Percentiles rank a stretch among this genome's conserved stretches.
These are phyloP conservation scores for Pulveroboletus frians DNA, from an alignment of 768 basidiomycete genomes.

Conservation along the genomic window DNA sequence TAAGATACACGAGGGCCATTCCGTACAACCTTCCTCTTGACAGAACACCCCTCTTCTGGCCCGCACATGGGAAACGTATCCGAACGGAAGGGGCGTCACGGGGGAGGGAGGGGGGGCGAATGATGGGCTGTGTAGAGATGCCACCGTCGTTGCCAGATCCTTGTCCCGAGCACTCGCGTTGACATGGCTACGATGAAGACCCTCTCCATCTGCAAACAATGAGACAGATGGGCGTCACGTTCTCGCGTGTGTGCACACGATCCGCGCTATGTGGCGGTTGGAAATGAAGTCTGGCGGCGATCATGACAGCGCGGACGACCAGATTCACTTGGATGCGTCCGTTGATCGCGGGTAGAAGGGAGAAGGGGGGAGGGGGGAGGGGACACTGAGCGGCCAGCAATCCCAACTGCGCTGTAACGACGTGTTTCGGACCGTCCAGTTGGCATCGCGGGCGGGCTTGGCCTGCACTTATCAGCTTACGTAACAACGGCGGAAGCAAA, in stretches of 20 bases:
- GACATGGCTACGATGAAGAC: constrained; percentile 14
- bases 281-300: constrained; percentile 2
- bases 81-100: constrained; percentile 6
- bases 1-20: constrained; percentile 17
- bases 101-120: not conserved
- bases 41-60: not conserved
- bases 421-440: constrained; percentile 7
- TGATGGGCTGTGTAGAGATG: constrained; percentile 3
- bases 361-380: not conserved
- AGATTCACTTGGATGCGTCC: not conserved
- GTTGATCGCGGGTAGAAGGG: constrained; percentile 12
- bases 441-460: not conserved
- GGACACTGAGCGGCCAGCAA: constrained; percentile 15
- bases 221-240: not conserved
- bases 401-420: constrained; percentile 15
- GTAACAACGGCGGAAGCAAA: not conserved
- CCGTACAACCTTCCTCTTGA: not conserved
- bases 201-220: too few relatives aligned
- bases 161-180: not conserved
- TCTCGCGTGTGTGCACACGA: not conserved
- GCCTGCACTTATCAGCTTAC: not conserved
- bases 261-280: not conserved
- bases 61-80: not conserved
- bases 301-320: constrained; percentile 11
- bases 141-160: constrained; percentile 1